Base-by-base conservation (phyloP, 164 flowering plant genomes). In the grape (Vitis vinifera) region DNA sequence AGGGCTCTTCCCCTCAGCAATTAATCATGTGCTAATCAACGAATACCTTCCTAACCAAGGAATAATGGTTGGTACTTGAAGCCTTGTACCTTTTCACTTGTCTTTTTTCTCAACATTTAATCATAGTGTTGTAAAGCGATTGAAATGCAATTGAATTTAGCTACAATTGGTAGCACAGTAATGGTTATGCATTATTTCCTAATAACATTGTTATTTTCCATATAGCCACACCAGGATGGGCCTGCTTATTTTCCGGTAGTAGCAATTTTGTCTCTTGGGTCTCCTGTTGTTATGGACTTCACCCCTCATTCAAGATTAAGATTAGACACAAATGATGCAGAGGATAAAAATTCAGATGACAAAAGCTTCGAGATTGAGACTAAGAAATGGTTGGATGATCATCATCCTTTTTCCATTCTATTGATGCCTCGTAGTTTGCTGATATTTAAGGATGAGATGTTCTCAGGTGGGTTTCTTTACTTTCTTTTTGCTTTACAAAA, bases 151-250 rank as follows among this genome's bases (percentile, higher is more conserved):
- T 59, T 59, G 9, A 27, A 27, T 9, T 16, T 50, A 19, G 57
- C 69, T 13, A 60, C 29, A 61, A 48, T 23, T 30, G 7, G 4
- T 10, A 1, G 47, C 47, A 11, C 9, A 7, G 14, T 29, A 12
- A 11, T 4, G 37, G 31, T 56, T 16, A 19, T 56, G 19, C 7
- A 14, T 2, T 10, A 57, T 31, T 48, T 49, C 48, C 65, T 19
- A 48, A 66, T 12, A 0, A 47, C 50, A 49, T 53, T 27, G 0
- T 48, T 71, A 1, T 59, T 10, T 59, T 23, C 68, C 31, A 37
- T 78, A 61, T 87, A 94, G 98, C 91, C 93, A 55, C 98, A 94
- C 73, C 98, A 94, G 72, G 98, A 94, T 76, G 98, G 98, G 23
- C 95, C 97, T 72, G 92, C 97, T 59, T 94, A 94, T 83, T 88